A percentile compares a stretch with the other conserved stretches of the same genome.
phyloP scores from a whole-genome alignment of 2,329 filamentous ascomycete genomes.

The Arthrinium puccinioides region DNA sequence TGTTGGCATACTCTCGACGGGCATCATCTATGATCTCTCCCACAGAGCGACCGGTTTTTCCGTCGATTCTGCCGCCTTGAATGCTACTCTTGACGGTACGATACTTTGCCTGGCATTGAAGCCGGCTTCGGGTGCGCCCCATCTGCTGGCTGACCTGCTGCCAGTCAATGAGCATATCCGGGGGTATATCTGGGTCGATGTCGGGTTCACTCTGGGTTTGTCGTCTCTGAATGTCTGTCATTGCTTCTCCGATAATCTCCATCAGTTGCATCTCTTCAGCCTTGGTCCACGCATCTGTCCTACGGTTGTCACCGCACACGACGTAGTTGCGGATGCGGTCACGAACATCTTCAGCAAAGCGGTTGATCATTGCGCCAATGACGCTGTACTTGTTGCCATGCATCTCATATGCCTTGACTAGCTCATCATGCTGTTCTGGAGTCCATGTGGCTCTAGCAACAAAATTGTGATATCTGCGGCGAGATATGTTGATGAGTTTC shows the following conservation, averaged over 20 bases:
- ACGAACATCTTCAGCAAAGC: conserved; percentile 57
- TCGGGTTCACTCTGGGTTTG: conserved; percentile 24
- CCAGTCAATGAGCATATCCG: conserved; percentile 58
- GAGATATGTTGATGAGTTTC: conserved; percentile 48
- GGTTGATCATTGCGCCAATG: conserved; percentile 56
- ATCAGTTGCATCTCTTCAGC: conserved; percentile 51
- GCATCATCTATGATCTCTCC: conserved; percentile 19
- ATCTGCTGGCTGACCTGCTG: conserved; percentile 55
- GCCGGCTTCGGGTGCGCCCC: conserved; percentile 51
- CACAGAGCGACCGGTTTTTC: conserved; percentile 8
- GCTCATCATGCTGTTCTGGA: conserved; percentile 46
- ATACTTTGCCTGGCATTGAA: conserved; percentile 67
- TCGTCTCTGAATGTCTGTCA: conserved; percentile 37
- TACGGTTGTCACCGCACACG: conserved; percentile 45
- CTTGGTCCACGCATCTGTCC: conserved; percentile 50
- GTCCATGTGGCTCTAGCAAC: conserved; percentile 54
- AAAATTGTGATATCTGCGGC: conserved; percentile 60
- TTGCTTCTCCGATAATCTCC: conserved; percentile 43
- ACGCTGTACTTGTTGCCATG: conserved; percentile 51
- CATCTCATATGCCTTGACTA: conserved; percentile 38
- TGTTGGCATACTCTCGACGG: conserved; percentile 15
- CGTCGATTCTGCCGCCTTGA: conserved; percentile 14
- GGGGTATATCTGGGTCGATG: conserved; percentile 26
- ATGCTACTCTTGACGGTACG: conserved; percentile 29
- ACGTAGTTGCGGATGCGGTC: conserved; percentile 66